phyloP scores from a whole-genome alignment of 2,329 filamentous ascomycete species.

The Epichloe brachyelytri region DNA sequence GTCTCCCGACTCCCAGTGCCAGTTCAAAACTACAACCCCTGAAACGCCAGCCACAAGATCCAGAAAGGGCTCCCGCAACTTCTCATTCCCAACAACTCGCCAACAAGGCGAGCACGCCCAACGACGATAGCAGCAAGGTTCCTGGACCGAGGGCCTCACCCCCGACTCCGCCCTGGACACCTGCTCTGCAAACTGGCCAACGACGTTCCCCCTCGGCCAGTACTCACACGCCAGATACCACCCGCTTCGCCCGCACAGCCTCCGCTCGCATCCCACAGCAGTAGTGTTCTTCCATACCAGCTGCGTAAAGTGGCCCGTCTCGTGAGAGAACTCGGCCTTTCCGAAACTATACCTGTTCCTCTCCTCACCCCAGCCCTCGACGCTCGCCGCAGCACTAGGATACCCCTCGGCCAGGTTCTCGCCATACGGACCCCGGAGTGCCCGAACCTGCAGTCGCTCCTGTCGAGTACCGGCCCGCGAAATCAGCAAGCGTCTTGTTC shows the following conservation, averaged over 20 bases:
- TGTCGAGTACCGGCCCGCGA: slow-evolving; percentile 36
- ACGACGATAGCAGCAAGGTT: not conserved
- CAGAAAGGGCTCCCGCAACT: no score
- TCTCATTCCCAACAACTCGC: no score
- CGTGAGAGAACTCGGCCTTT: not conserved
- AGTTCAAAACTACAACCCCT: no score
- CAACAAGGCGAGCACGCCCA: not conserved
- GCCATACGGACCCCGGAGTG: slow-evolving; percentile 47
- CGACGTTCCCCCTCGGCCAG: slow-evolving; percentile 52
- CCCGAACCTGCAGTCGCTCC: slow-evolving; percentile 31
- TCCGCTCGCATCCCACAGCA: slow-evolving; percentile 14
- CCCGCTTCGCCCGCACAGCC: slow-evolving; percentile 25
- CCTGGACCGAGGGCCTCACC: not conserved
- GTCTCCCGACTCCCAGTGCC: no score
- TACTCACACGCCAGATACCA: slow-evolving; percentile 63
- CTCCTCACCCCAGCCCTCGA: slow-evolving; percentile 9
- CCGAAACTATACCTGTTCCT: slow-evolving; percentile 6
- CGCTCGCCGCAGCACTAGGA: not conserved
- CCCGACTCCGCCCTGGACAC: slow-evolving; percentile 9
- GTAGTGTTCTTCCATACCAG: slow-evolving; percentile 18
- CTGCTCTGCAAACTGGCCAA: slow-evolving; percentile 33
- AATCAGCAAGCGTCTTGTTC: slow-evolving; percentile 50
- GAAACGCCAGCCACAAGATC: no score
- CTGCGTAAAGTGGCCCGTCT: slow-evolving; percentile 18
- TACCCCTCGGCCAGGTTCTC: slow-evolving; percentile 5